Evolutionary conservation across 495 filamentous ascomycete species (phyloP).

Genomic region (Xylaria flabelliformis): DNA sequence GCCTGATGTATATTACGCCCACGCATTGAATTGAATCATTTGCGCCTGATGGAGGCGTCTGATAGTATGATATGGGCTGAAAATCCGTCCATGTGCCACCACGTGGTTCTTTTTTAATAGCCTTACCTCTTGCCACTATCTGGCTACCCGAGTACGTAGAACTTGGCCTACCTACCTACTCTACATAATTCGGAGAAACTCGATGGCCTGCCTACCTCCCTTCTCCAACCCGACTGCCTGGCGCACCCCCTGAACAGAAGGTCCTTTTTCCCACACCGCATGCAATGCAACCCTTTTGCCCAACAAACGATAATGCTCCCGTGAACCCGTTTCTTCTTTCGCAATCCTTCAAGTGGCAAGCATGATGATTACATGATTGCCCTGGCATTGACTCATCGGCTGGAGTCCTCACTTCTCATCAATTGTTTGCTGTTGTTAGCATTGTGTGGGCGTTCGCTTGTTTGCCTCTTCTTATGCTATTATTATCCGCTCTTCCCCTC

Average conservation of each 20-base stretch:
- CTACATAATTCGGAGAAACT: neutral
- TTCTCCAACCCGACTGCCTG: constrained; percentile 13
- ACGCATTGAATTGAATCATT: neutral
- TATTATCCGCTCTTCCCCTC: constrained; percentile 10
- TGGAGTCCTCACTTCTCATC: neutral
- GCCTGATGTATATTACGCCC: constrained; percentile 1
- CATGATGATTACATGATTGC: constrained; percentile 5
- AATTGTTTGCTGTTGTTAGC: neutral
- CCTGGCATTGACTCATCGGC: neutral
- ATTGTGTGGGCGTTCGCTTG: neutral
- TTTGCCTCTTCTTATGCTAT: constrained; percentile 19
- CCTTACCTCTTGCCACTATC: neutral
- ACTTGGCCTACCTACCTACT: neutral
- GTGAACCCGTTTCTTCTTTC: neutral
- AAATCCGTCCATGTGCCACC: constrained; percentile 12
- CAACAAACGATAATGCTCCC: neutral
- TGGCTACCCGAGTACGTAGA: neutral
- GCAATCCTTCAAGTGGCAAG: constrained; percentile 23
- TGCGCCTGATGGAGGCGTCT: constrained; percentile 7
- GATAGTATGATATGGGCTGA: constrained; percentile 20
- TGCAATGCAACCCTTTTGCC: neutral
- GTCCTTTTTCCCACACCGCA: constrained; percentile 15
- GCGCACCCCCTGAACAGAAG: constrained; percentile 10
- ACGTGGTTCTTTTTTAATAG: constrained; percentile 24
- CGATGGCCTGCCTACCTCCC: neutral